Conservation (phyloP, 2,329 filamentous ascomycete species). For the Xylaria sp. region DNA sequence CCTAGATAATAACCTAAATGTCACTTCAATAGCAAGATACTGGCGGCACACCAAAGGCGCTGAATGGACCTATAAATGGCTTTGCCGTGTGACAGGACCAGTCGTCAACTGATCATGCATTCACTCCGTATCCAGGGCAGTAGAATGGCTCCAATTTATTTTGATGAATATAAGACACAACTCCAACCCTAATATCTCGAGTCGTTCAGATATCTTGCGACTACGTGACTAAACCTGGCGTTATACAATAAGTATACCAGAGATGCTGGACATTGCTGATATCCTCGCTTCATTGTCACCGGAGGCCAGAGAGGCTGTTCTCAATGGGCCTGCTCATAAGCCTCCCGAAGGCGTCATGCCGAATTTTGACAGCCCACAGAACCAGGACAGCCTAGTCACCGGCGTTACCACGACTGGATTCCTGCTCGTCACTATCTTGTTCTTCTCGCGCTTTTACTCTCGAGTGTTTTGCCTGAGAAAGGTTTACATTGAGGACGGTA, state of each 20-base stretch:
- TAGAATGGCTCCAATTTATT: not conserved
- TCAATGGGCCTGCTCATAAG: conserved; percentile 17
- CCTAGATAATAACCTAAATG: too few relatives aligned
- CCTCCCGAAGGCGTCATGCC: conserved; percentile 15
- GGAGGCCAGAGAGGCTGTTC: conserved; percentile 2
- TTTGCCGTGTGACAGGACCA: too few relatives aligned
- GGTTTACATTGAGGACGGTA: not conserved
- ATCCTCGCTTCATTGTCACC: not conserved
- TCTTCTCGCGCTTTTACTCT: not conserved
- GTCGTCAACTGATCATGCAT: too few relatives aligned
- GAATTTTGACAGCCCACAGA: conserved; percentile 13
- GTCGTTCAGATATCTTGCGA: not conserved
- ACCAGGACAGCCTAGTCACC: not conserved
- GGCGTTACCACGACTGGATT: not conserved
- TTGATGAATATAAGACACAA: not conserved
- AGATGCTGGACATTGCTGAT: not conserved
- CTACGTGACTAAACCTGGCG: not conserved
- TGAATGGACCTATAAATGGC: too few relatives aligned
- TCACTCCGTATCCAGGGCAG: too few relatives aligned
- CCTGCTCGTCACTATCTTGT: not conserved
- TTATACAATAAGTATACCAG: not conserved
- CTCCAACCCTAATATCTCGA: not conserved
- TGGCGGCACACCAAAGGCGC: not conserved
- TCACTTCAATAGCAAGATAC: not conserved
- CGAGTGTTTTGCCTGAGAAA: not conserved